Percentiles rank a stretch among this genome's conserved stretches.
Conservation (phyloP, 495 filamentous ascomycete species). For the Penicillium cosmopolitanum region DNA sequence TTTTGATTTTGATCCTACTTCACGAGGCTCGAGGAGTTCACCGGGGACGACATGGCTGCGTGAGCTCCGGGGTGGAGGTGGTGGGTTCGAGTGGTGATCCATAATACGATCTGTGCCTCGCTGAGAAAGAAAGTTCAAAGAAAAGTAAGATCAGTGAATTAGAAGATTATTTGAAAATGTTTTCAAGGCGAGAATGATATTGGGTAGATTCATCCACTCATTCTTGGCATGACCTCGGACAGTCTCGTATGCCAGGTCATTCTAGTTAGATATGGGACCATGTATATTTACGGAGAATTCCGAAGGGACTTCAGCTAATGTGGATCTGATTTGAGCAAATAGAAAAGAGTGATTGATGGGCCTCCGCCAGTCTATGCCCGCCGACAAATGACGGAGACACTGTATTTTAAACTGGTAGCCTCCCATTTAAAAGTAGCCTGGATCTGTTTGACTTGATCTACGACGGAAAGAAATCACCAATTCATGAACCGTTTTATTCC, state of each 20-base stretch:
- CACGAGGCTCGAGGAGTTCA: not conserved
- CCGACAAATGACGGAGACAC: not conserved
- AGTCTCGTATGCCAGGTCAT: not conserved
- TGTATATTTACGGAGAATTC: not conserved
- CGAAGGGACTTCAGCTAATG: not conserved
- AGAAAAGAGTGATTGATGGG: not conserved
- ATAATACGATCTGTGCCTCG: not conserved
- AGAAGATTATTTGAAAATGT: not conserved
- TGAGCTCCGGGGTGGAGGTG: not conserved
- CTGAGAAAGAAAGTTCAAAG: not conserved
- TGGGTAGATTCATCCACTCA: not conserved
- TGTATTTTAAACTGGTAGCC: not conserved
- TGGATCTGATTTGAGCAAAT: not conserved
- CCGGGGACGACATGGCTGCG: not conserved
- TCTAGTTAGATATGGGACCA: not conserved
- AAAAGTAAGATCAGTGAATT: not conserved
- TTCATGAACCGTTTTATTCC: slow-evolving; percentile 1
- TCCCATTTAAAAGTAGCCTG: slow-evolving; percentile 7
- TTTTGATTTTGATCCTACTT: not conserved
- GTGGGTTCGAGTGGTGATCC: not conserved
- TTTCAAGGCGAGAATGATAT: not conserved
- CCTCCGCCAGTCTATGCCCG: not conserved
- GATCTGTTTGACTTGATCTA: slow-evolving; percentile 8
- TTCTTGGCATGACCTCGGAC: not conserved
- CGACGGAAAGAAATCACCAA: not conserved